Evolutionary conservation across 345 rosid genomes (phyloP).

Genomic region (Toxicodendron radicans): DNA sequence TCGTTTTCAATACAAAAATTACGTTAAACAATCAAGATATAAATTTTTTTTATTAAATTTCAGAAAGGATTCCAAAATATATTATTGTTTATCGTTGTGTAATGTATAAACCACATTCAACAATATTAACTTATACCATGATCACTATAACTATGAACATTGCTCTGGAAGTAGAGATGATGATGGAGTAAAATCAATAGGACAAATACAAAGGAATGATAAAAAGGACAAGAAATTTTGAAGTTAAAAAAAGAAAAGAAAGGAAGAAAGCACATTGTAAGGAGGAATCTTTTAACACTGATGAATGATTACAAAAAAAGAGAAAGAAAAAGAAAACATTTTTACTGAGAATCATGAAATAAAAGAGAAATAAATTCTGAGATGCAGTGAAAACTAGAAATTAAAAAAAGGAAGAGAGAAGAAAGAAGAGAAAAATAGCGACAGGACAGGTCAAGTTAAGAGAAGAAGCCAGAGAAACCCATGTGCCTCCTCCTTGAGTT

Average conservation of each 20-base stretch:
- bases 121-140: too few relatives aligned
- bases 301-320: neutral
- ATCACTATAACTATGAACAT: too few relatives aligned
- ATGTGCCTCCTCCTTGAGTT: conserved; percentile 27
- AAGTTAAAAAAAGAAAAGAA: too few relatives aligned
- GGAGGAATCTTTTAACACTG: conserved; percentile 2
- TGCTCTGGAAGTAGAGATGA: too few relatives aligned
- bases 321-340: neutral
- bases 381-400: neutral
- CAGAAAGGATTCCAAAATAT: too few relatives aligned
- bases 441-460: conserved; percentile 8
- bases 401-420: neutral
- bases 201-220: neutral
- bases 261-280: neutral
- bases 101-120: too few relatives aligned
- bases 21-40: too few relatives aligned
- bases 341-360: neutral
- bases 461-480: conserved; percentile 21
- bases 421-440: neutral
- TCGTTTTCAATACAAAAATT: too few relatives aligned
- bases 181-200: neutral
- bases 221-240: neutral
- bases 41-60: too few relatives aligned
- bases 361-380: neutral
- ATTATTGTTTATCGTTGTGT: too few relatives aligned